Percentiles rank a stretch among this genome's conserved stretches.
phyloP scores from a whole-genome alignment of 1,284 basidiomycete species.

The Puccinia hordei region DNA sequence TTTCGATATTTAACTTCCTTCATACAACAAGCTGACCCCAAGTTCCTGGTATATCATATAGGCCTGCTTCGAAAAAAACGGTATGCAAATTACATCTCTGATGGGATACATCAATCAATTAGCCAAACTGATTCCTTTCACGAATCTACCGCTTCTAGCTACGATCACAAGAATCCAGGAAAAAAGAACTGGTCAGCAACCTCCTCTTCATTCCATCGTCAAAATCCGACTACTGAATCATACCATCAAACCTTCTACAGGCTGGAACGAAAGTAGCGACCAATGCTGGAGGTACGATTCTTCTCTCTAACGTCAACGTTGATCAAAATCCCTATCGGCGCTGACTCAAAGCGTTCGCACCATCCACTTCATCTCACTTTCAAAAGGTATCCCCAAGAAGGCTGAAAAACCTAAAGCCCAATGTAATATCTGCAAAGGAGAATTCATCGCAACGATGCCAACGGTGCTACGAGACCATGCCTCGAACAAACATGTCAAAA shows the following conservation, averaged over 20 bases:
- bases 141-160: slow-evolving; percentile 27
- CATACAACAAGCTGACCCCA: background rate
- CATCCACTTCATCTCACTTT: background rate
- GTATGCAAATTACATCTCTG: background rate
- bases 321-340: background rate
- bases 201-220: background rate
- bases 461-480: slow-evolving; percentile 47
- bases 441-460: slow-evolving; percentile 50
- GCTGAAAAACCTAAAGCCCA: slow-evolving; percentile 45
- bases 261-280: slow-evolving; percentile 41
- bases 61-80: slow-evolving; percentile 51
- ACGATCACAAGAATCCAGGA: slow-evolving; percentile 42
- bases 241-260: background rate
- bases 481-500: slow-evolving; percentile 40
- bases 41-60: background rate
- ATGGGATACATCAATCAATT: too few relatives aligned
- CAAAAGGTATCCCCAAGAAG: slow-evolving; percentile 46
- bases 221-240: background rate
- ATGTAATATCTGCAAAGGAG: slow-evolving; percentile 47
- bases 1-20: background rate
- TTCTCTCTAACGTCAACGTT: background rate
- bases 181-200: slow-evolving; percentile 41
- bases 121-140: background rate
- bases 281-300: slow-evolving; percentile 40
- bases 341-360: background rate